Base-by-base conservation (phyloP, 768 basidiomycete genomes). In the Psilocybe azurescens region DNA sequence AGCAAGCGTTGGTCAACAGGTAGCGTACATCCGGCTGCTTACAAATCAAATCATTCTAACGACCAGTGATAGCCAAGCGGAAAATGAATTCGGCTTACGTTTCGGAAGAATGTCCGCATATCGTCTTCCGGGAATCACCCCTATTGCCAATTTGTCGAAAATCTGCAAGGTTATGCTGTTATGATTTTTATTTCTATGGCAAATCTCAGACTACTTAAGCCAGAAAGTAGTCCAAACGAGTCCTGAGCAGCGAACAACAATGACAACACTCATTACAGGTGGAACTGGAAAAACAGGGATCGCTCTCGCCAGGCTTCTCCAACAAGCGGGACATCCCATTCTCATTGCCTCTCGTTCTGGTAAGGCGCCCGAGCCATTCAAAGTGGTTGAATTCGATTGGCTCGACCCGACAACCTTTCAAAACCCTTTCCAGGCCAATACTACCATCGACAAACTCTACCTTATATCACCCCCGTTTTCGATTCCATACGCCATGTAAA, bases 251-350 rank as follows among this genome's bases (percentile, higher is more conserved):
- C 10, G 33, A 36, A 36, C 3, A 36, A 36, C 33, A 16, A 75
- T 77, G 76, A 66, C 74, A 5, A 74, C 73, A 38, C 70, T 77
- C 8, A 66, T 76, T 65, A 72, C 61, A 50, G 75, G 75, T 28
- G 75, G 73, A 18, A 75, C 72, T 10, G 76, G 74, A 32, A 73
- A 71, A 32, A 72, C 74, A 9, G 69, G 70, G 7, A 53, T 61
- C n/a, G 65, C 58, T 20, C 63, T 75, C 10, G 72, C 74, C 10
- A 64, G 63, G 0, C 66, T 72, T 5, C 62, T 76, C 2, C 46
- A 69, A 8, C 47, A 57, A 2, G 70, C 70, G 3, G 63, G 59
- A 8, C 58, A 69, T 28, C 60, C 67, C 1, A 53, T 74, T 5
- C 49, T 76, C 28, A 49, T 75, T 29, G 63, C 76, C 1, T 65